phyloP scores from a whole-genome alignment of 208 protist species.

The Trichomonas vaginalis region DNA sequence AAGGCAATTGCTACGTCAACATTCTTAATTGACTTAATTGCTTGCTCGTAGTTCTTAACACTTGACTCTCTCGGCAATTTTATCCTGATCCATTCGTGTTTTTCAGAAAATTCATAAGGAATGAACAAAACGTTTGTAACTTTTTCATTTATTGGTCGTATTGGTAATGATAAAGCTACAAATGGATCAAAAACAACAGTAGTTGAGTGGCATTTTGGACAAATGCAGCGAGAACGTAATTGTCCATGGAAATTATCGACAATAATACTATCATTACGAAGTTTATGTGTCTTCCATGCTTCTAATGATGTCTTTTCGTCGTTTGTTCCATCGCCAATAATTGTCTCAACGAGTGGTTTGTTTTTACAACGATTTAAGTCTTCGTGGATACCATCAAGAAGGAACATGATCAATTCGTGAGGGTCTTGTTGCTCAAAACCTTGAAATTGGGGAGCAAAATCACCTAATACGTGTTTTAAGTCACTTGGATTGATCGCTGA shows the following conservation, averaged over 20 bases:
- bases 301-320: neutral
- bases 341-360: neutral
- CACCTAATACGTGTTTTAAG: slow-evolving; percentile 32
- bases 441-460: slow-evolving; percentile 20
- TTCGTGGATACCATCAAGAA: slow-evolving; percentile 64
- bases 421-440: slow-evolving; percentile 34
- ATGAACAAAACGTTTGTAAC: neutral
- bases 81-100: neutral
- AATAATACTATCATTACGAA: neutral
- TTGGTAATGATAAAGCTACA: neutral
- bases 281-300: neutral
- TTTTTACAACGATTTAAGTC: slow-evolving; percentile 52
- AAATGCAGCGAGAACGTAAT: neutral
- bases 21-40: no score
- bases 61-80: neutral
- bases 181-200: slow-evolving; percentile 19
- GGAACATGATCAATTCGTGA: slow-evolving; percentile 45
- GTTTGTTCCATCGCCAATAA: neutral
- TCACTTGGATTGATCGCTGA: slow-evolving; percentile 19
- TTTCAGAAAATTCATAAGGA: neutral
- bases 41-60: neutral
- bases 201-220: neutral
- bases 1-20: neutral
- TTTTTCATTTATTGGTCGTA: neutral
- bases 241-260: neutral